Percentiles rank a stretch among this genome's conserved stretches.
Evolutionary conservation across 768 basidiomycete species (phyloP).

Genomic region (Psilocybe sp.): DNA sequence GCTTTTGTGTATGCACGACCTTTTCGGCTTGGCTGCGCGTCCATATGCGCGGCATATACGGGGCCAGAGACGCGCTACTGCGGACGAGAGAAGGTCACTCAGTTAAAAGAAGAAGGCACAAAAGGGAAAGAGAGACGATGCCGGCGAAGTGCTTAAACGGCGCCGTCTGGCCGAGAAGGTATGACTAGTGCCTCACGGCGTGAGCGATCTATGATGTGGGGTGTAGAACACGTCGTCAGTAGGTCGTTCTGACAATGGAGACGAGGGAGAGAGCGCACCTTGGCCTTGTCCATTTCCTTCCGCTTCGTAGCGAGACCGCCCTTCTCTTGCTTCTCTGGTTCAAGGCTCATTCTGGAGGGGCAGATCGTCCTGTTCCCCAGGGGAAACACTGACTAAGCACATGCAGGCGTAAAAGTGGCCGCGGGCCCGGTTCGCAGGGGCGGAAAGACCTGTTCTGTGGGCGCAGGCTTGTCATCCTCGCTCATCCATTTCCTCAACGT

Average conservation of each 20-base stretch:
- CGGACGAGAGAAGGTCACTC: not conserved
- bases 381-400: too few species aligned
- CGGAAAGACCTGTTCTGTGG: too few species aligned
- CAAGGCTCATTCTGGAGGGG: conserved; percentile 28
- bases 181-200: conserved; percentile 96
- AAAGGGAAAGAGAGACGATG: conserved; percentile 49
- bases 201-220: conserved; percentile 87
- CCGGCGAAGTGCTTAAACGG: conserved; percentile 98
- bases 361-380: not conserved
- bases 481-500: conserved; percentile 56
- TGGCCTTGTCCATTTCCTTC: conserved; percentile 86
- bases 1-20: conserved; percentile 39
- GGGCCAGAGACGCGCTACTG: conserved; percentile 83
- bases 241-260: not conserved
- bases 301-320: conserved; percentile 51
- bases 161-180: conserved; percentile 95
- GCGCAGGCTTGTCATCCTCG: conserved; percentile 36
- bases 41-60: conserved; percentile 86
- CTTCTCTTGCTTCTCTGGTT: conserved; percentile 47
- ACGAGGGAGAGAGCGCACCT: conserved; percentile 39
- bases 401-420: too few species aligned
- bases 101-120: not conserved
- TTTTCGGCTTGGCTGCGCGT: conserved; percentile 83
- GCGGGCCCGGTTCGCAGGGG: too few species aligned
- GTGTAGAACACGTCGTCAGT: conserved; percentile 10